Evolutionary conservation across 2,329 filamentous ascomycete genomes (phyloP).

Genomic region (Pseudophaeomoniella oleicola): DNA sequence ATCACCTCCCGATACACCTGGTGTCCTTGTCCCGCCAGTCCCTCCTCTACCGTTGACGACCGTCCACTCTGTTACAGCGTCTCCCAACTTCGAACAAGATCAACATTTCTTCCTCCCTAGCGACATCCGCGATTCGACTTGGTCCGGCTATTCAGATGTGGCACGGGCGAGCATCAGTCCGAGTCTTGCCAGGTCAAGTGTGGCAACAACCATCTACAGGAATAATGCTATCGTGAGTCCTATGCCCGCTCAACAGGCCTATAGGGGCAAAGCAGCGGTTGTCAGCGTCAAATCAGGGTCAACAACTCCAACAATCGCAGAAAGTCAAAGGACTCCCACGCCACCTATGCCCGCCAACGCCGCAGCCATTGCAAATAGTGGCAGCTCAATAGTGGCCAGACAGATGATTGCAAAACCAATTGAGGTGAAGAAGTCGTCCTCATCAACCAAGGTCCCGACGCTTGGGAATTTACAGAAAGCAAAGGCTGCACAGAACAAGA

Average conservation of each 20-base stretch:
- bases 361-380: conserved; percentile 16
- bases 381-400: conserved; percentile 28
- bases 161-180: conserved; percentile 33
- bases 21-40: conserved; percentile 74
- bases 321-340: conserved; percentile 45
- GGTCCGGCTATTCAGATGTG: conserved; percentile 55
- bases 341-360: conserved; percentile 29
- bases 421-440: conserved; percentile 23
- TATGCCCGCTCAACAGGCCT: conserved; percentile 68
- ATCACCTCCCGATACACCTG: conserved; percentile 68
- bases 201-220: conserved; percentile 87
- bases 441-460: conserved; percentile 16
- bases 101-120: conserved; percentile 89
- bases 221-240: conserved; percentile 74
- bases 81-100: conserved; percentile 49
- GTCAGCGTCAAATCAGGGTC: conserved; percentile 74
- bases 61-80: conserved; percentile 41
- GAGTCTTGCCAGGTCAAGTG: conserved; percentile 41
- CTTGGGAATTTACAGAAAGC: conserved; percentile 15
- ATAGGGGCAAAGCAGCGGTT: conserved; percentile 77
- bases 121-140: conserved; percentile 81
- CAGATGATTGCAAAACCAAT: conserved; percentile 28
- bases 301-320: conserved; percentile 28
- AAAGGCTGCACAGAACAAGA: conserved; percentile 1
- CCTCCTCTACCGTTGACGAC: conserved; percentile 65